Conservation (phyloP, 2,329 filamentous ascomycete species). For the Penicillium hordei region DNA sequence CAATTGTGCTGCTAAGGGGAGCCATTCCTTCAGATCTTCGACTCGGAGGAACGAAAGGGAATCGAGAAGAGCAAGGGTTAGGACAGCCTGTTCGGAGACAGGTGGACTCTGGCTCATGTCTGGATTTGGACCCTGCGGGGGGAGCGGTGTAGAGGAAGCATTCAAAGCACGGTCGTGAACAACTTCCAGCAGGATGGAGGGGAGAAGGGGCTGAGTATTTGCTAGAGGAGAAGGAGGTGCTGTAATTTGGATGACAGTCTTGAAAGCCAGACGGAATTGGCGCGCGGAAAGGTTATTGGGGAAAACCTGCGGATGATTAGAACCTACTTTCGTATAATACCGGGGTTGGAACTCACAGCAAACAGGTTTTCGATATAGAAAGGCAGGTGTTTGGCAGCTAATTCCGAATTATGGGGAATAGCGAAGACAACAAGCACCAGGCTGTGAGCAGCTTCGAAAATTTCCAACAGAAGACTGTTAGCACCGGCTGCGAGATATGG, state of each 20-base stretch:
- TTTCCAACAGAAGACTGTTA: conserved; percentile 59
- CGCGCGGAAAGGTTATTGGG: conserved; percentile 74
- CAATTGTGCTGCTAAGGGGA: conserved; percentile 68
- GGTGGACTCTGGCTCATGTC: conserved; percentile 34
- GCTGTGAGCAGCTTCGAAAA: conserved; percentile 89
- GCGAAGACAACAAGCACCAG: conserved; percentile 77
- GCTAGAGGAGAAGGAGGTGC: conserved; percentile 76
- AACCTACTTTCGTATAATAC: not conserved
- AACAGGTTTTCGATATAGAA: conserved; percentile 83
- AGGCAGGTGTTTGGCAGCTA: conserved; percentile 71
- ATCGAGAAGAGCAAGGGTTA: conserved; percentile 76
- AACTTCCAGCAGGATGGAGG: conserved; percentile 77
- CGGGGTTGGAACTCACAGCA: conserved; percentile 41
- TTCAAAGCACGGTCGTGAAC: conserved; percentile 64
- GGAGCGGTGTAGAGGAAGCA: conserved; percentile 53
- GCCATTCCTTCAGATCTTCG: conserved; percentile 73
- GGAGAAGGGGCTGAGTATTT: conserved; percentile 71
- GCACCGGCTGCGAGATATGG: conserved; percentile 68
- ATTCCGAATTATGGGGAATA: conserved; percentile 70
- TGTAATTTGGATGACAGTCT: conserved; percentile 77
- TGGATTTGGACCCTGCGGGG: conserved; percentile 38
- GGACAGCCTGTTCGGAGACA: conserved; percentile 71
- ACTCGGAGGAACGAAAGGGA: conserved; percentile 72
- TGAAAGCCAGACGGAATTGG: conserved; percentile 87
- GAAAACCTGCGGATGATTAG: conserved; percentile 57